Conservation (phyloP, 805 yeast genomes). For the Lachancea cidri region DNA sequence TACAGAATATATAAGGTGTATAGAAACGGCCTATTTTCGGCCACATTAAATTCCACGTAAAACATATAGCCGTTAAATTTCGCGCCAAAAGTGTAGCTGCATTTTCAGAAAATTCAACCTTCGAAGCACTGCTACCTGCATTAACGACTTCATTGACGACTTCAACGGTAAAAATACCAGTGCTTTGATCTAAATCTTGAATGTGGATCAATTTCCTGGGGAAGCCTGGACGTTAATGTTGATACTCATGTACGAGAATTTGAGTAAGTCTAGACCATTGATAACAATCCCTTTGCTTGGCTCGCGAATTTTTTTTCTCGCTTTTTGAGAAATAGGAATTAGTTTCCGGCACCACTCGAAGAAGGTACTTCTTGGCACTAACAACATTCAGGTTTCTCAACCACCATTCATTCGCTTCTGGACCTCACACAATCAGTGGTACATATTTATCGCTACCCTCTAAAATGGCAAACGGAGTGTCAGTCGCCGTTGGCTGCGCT, state of each 20-base stretch:
- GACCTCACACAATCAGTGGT: not conserved
- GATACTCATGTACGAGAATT: too few relatives aligned
- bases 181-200: too few relatives aligned
- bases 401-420: not conserved
- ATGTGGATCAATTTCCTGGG: too few relatives aligned
- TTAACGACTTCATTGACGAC: too few relatives aligned
- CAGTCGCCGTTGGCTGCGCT: conserved; percentile 47
- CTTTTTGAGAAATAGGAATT: not conserved
- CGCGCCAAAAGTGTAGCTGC: too few relatives aligned
- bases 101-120: too few relatives aligned
- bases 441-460: not conserved
- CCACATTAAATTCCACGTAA: too few relatives aligned
- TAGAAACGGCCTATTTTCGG: too few relatives aligned
- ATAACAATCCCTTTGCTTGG: not conserved
- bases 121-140: too few relatives aligned
- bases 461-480: conserved; percentile 14
- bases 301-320: not conserved
- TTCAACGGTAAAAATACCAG: too few relatives aligned
- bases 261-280: not conserved
- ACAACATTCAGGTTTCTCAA: not conserved
- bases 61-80: too few relatives aligned
- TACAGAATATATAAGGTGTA: conserved; percentile 26
- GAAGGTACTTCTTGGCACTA: not conserved
- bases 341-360: not conserved
- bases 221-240: too few relatives aligned